These are phyloP conservation scores for Nothophytophthora sp. DNA, from an alignment of 352 stramenopile species.

Conservation along the genomic window DNA sequence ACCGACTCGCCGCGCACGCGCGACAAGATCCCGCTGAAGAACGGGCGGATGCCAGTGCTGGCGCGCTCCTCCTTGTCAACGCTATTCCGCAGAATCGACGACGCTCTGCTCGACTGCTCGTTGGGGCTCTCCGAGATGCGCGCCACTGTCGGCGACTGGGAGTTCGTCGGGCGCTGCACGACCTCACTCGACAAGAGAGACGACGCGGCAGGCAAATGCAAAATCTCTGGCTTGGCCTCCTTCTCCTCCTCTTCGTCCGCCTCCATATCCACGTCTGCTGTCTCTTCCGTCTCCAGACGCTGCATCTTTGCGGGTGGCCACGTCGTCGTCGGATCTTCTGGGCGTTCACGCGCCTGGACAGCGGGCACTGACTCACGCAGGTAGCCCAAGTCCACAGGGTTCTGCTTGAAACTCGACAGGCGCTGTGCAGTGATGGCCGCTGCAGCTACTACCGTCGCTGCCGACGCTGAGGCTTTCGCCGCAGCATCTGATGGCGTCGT, in stretches of 20 bases:
- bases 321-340: conserved; percentile 23
- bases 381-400: conserved; percentile 71
- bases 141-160: conserved; percentile 31
- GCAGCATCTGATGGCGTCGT: conserved; percentile 26
- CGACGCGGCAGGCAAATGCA: too few species aligned
- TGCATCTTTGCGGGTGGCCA: conserved; percentile 33
- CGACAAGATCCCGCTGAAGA: conserved; percentile 51
- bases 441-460: conserved; percentile 30
- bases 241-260: conserved; percentile 27
- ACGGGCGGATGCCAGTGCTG: conserved; percentile 21
- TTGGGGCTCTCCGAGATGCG: conserved; percentile 31
- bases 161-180: conserved; percentile 5
- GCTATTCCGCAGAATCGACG: conserved; percentile 17
- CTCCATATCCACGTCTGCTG: conserved; percentile 38
- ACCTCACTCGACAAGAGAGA: conserved; percentile 8
- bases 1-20: conserved; percentile 35
- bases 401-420: conserved; percentile 67
- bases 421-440: conserved; percentile 43
- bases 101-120: conserved; percentile 28
- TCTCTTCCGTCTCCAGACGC: conserved; percentile 30
- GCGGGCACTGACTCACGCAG: conserved; percentile 27
- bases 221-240: conserved; percentile 29
- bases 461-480: conserved; percentile 34
- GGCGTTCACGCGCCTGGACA: conserved; percentile 11
- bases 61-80: conserved; percentile 25